Conservation (phyloP, 1,284 basidiomycete genomes). For the Erythrobasidium hasegawianum region DNA sequence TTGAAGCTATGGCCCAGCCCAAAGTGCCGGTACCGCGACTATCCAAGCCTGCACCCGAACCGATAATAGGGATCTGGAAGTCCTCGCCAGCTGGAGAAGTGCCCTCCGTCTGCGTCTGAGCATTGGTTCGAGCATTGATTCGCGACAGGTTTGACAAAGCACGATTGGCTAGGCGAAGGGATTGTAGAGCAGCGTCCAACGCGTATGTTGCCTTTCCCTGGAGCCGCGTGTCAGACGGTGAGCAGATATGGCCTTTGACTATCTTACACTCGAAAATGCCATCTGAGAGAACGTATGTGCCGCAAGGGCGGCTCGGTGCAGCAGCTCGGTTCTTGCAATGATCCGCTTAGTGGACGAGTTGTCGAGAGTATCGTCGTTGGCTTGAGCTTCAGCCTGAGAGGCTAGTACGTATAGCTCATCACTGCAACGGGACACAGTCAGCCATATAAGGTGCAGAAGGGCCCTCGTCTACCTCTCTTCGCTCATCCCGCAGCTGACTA, state of each 20-base stretch:
- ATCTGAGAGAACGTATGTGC: conserved; percentile 64
- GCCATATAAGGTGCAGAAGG: conserved; percentile 35
- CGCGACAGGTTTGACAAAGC: conserved; percentile 67
- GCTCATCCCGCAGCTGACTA: conserved; percentile 57
- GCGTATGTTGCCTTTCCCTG: conserved; percentile 66
- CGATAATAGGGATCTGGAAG: neutral
- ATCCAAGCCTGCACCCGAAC: neutral
- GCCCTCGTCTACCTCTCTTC: conserved; percentile 60
- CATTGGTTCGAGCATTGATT: conserved; percentile 51
- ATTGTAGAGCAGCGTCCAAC: conserved; percentile 62
- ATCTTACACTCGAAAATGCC: conserved; percentile 63
- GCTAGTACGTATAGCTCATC: conserved; percentile 58
- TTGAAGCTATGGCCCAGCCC: neutral
- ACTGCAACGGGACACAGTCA: conserved; percentile 52
- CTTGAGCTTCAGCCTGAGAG: conserved; percentile 46
- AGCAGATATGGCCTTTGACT: neutral
- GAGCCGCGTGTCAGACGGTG: neutral
- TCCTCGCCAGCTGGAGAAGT: neutral
- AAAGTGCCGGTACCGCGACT: neutral
- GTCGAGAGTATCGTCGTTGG: conserved; percentile 52
- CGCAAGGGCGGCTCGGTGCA: conserved; percentile 69
- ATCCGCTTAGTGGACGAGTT: conserved; percentile 51
- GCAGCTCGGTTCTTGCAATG: conserved; percentile 56
- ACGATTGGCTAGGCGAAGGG: conserved; percentile 73
- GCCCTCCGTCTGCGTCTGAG: neutral